Conservation (phyloP, 257 asterid genomes). For the Paulownia fortunei region DNA sequence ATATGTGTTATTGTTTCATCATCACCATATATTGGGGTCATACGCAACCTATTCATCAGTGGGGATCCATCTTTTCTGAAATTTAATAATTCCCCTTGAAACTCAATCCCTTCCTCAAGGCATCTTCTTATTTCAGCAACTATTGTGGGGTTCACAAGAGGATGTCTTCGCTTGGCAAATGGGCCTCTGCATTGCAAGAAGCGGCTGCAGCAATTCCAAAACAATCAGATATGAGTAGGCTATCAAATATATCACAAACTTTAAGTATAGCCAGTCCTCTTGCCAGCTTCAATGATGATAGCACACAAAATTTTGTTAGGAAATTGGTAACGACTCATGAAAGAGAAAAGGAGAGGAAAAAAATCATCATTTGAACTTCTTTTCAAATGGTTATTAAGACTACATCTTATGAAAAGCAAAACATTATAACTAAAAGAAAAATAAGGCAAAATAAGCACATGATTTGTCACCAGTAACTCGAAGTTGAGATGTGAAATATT, state of each 20-base stretch:
- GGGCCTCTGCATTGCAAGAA: slow-evolving; percentile 67
- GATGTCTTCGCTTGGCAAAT: slow-evolving; percentile 59
- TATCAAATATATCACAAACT: neutral
- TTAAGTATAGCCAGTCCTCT: neutral
- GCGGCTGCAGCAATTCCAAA: slow-evolving; percentile 46
- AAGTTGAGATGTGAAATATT: neutral
- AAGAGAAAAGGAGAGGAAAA: neutral
- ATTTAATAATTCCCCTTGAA: slow-evolving; percentile 55
- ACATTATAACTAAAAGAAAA: neutral
- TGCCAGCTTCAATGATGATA: neutral
- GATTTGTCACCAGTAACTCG: neutral
- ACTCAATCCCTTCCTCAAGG: slow-evolving; percentile 48
- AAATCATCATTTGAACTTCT: neutral
- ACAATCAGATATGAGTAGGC: slow-evolving; percentile 30
- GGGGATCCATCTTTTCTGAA: slow-evolving; percentile 60
- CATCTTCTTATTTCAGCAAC: slow-evolving; percentile 61
- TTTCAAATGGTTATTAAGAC: neutral
- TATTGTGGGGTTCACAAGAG: slow-evolving; percentile 49
- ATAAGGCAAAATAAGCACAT: neutral
- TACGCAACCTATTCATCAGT: slow-evolving; percentile 51
- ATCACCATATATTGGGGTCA: slow-evolving; percentile 59
- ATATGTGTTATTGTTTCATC: slow-evolving; percentile 58
- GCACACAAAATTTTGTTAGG: neutral
- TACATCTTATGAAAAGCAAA: neutral
- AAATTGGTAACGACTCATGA: neutral